Evolutionary conservation across 129 eudicot species (phyloP).

Genomic region (Centrapalus pauciflorus): DNA sequence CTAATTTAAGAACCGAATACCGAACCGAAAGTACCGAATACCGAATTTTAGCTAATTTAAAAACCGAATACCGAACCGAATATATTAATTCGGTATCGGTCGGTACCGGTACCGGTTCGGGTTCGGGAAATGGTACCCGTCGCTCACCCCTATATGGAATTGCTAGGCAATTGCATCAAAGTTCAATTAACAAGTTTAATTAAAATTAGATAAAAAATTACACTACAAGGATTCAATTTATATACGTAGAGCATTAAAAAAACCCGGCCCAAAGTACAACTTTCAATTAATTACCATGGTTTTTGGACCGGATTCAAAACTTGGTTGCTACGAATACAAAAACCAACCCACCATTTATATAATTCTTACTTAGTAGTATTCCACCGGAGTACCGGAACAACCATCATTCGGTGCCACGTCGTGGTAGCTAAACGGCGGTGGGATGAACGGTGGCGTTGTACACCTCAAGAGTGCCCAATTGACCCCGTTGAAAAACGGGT

Average conservation of each 20-base stretch:
- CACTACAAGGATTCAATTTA: neutral
- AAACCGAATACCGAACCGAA: too few species aligned
- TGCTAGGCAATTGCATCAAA: too few species aligned
- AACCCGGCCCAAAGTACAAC: constrained; percentile 18
- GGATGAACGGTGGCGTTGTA: constrained; percentile 65
- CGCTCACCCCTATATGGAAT: too few species aligned
- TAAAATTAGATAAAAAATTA: too few species aligned
- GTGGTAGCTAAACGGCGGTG: constrained; percentile 48
- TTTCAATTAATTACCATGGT: constrained; percentile 2
- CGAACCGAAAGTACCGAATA: too few species aligned
- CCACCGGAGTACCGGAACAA: constrained; percentile 62
- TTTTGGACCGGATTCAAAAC: constrained; percentile 3
- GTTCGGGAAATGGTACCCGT: too few species aligned
- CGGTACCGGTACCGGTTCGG: too few species aligned
- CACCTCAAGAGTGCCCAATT: constrained; percentile 93
- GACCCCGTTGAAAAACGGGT: constrained; percentile 73
- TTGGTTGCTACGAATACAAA: neutral
- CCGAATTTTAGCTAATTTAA: too few species aligned
- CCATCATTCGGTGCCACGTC: constrained; percentile 52
- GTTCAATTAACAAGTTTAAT: too few species aligned
- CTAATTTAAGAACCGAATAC: too few species aligned
- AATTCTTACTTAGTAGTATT: constrained; percentile 47
- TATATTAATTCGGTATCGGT: too few species aligned
- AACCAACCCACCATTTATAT: neutral
- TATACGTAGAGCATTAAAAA: neutral